phyloP scores from a whole-genome alignment of 805 yeast species.

The Candida krabiensis region DNA sequence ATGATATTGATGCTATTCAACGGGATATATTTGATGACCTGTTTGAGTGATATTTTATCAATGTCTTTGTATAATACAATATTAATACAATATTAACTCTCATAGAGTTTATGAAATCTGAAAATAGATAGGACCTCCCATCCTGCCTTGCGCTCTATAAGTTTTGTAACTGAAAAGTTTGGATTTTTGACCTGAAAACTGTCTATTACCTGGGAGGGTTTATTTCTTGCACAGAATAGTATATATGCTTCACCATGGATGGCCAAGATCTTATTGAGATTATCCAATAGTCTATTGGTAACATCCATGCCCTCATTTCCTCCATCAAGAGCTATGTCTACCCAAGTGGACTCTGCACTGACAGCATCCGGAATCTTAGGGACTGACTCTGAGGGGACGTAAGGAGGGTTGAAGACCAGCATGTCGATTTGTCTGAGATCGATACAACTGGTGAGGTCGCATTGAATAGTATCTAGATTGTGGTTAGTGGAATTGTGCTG shows the following conservation, averaged over 20 bases:
- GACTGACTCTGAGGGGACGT: constrained; percentile 83
- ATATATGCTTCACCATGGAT: constrained; percentile 77
- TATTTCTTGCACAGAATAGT: constrained; percentile 87
- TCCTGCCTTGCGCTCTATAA: constrained; percentile 80
- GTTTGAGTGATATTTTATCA: constrained; percentile 22
- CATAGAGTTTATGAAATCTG: constrained; percentile 44
- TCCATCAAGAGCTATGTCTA: constrained; percentile 87
- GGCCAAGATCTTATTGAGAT: constrained; percentile 53
- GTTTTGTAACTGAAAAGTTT: constrained; percentile 52
- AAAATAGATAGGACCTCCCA: constrained; percentile 90
- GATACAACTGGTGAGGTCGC: constrained; percentile 56
- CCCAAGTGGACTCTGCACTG: constrained; percentile 60
- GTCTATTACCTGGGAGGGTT: constrained; percentile 61
- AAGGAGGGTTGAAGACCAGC: constrained; percentile 91
- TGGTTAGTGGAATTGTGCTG: constrained; percentile 18
- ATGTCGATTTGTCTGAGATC: constrained; percentile 56
- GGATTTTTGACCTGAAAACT: constrained; percentile 37
- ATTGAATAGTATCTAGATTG: constrained; percentile 51
- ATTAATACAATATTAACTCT: not conserved
- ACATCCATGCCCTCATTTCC: constrained; percentile 90
- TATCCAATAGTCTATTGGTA: constrained; percentile 62
- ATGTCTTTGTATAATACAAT: not conserved
- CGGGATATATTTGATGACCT: constrained; percentile 62
- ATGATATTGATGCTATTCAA: constrained; percentile 48
- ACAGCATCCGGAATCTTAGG: constrained; percentile 54